These are phyloP conservation scores for Ganoderma meredithae DNA, from an alignment of 1,284 basidiomycete genomes.

Conservation along the genomic window DNA sequence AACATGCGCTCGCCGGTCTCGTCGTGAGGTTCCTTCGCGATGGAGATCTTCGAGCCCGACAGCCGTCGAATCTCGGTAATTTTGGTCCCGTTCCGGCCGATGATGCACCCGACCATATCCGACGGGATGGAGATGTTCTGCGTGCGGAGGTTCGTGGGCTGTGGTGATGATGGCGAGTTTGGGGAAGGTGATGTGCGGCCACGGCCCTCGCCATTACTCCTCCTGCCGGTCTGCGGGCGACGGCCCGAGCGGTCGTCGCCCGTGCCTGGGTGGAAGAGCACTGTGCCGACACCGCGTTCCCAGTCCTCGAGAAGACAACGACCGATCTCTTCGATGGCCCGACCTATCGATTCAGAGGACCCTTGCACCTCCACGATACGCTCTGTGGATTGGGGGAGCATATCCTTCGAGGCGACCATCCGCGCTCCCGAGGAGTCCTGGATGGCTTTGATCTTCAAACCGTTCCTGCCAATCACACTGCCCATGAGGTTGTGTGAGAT, in stretches of 20 bases:
- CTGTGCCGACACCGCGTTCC: constrained; percentile 93
- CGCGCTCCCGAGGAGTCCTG: constrained; percentile 97
- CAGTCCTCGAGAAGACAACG: constrained; percentile 97
- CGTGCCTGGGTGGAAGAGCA: constrained; percentile 93
- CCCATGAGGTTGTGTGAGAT: constrained; percentile 99
- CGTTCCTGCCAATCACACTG: constrained; percentile 96
- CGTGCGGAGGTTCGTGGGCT: constrained; percentile 85
- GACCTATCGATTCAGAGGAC: constrained; percentile 88
- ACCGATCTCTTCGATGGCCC: constrained; percentile 93
- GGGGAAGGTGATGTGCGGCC: constrained; percentile 70
- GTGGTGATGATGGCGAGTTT: constrained; percentile 64
- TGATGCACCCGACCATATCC: constrained; percentile 99
- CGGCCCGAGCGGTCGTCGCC: constrained; percentile 72
- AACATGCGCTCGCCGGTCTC: constrained; percentile 99
- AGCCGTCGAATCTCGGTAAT: constrained; percentile 98
- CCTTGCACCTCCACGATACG: constrained; percentile 98
- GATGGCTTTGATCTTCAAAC: constrained; percentile 99
- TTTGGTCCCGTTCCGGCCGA: constrained; percentile 96
- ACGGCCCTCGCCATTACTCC: constrained; percentile 60
- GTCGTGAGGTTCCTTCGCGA: constrained; percentile 98
- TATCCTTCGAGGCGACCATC: constrained; percentile 98
- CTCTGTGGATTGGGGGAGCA: constrained; percentile 99
- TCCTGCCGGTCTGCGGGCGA: constrained; percentile 44
- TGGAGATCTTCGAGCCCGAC: constrained; percentile 96
- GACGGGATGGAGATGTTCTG: constrained; percentile 99